Base-by-base conservation (phyloP, 345 rosid genomes). In the Boechera stricta region DNA sequence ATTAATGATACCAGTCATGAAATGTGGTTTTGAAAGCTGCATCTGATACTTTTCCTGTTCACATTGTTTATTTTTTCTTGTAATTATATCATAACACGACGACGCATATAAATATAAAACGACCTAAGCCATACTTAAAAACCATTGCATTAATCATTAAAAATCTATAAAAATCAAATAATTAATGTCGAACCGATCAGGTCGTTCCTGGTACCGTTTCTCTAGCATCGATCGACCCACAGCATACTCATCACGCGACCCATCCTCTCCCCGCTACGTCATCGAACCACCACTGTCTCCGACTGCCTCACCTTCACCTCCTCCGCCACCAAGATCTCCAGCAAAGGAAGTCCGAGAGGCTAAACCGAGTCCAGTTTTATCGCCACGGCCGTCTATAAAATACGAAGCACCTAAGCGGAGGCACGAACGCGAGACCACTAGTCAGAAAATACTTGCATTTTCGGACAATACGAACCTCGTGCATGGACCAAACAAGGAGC, bases 371-470 rank as follows among this genome's bases (percentile, higher is more conserved):
- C 38, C 61, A 0, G 5, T 29, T 56, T 5, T 31, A 56, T 13
- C 61, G 10, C 7, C 38, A 12, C 38, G 18, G 15, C 47, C 12
- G 38, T 56, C 59, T 28, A 12, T 12, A 28, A 28, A 28, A 28
- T 29, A 54, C 11, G 58, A 54, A 54, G 4, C 38, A 56, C 21
- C 90, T 42, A 44, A 64, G 7, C 53, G 21, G 8, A 63, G 67
- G 32, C 21, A 64, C 15, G 83, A 82, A 33, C 36, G 4, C 21
- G 52, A 24, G 35, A 42, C 21, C 52, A 73, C 64, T 64, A 71
- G 79, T 67, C 63, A 32, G 6, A 74, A 83, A 6, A 84, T 88
- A 38, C 67, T 87, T 57, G 84, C 58, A 63, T 42, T 42, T 10
- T 18, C 63, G 5, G 87, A 65, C 18, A 84, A 82, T 49, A 32